Evolutionary conservation across 2,329 filamentous ascomycete species (phyloP).

Genomic region (Fusarium caatingaense): DNA sequence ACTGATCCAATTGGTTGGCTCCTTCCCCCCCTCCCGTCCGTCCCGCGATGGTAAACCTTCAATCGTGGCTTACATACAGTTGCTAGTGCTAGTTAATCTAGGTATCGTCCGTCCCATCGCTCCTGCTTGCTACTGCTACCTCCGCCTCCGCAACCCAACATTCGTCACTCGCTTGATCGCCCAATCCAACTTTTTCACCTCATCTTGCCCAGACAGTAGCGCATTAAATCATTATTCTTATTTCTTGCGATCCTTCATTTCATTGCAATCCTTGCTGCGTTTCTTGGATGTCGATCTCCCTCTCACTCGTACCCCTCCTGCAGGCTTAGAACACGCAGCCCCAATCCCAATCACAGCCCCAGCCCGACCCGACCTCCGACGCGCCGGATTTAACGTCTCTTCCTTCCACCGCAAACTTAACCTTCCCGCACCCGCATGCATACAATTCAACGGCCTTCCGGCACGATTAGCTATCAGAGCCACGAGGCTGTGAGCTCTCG

Average conservation of each 20-base stretch:
- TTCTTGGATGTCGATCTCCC: slow-evolving; percentile 26
- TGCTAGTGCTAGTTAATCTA: slow-evolving; percentile 24
- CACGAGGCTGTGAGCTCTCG: slow-evolving; percentile 28
- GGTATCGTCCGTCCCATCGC: slow-evolving; percentile 18
- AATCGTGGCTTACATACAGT: slow-evolving; percentile 30
- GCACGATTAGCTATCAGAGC: slow-evolving; percentile 23
- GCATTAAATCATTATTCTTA: slow-evolving; percentile 1
- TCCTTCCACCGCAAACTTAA: slow-evolving; percentile 20
- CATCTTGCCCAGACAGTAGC: slow-evolving; percentile 4
- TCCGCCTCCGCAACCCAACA: slow-evolving; percentile 34
- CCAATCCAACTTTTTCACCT: slow-evolving; percentile 22
- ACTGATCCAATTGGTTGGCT: slow-evolving; percentile 22
- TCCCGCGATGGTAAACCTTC: slow-evolving; percentile 35
- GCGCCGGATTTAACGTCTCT: slow-evolving; percentile 29
- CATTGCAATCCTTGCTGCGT: slow-evolving; percentile 1
- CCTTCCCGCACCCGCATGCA: slow-evolving; percentile 23
- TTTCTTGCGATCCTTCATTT: slow-evolving; percentile 12
- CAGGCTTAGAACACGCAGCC: slow-evolving; percentile 30
- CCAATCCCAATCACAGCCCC: slow-evolving; percentile 12
- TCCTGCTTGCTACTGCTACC: slow-evolving; percentile 11
- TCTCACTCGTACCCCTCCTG: slow-evolving; percentile 25
- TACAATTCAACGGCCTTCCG: slow-evolving; percentile 26
- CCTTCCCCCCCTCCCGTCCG: slow-evolving; percentile 23
- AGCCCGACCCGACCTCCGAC: slow-evolving; percentile 12
- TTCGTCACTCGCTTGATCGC: slow-evolving; percentile 29